Percentiles rank a stretch among this genome's conserved stretches.
phyloP scores from a whole-genome alignment of 805 yeast species.

The Candida gorgasii region DNA sequence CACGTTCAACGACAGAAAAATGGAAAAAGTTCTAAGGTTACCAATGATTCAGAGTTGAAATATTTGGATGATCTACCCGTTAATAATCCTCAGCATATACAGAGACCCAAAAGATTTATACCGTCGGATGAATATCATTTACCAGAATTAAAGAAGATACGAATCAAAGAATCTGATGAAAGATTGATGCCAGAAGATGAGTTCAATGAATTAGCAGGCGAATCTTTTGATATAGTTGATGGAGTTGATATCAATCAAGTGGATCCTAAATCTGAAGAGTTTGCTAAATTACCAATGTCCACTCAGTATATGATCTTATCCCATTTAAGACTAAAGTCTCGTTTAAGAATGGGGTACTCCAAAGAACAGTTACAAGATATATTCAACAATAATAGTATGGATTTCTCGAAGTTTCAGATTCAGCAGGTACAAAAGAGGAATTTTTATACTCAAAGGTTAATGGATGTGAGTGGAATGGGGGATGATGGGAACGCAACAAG shows the following conservation, averaged over 20 bases:
- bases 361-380: constrained; percentile 81
- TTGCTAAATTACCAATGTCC: constrained; percentile 71
- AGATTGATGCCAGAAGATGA: constrained; percentile 77
- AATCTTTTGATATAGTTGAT: constrained; percentile 55
- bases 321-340: constrained; percentile 75
- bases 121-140: constrained; percentile 82
- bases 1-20: constrained; percentile 67
- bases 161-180: constrained; percentile 57
- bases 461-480: constrained; percentile 82
- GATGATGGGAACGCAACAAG: constrained; percentile 49
- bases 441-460: constrained; percentile 80
- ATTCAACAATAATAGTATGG: constrained; percentile 82
- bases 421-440: constrained; percentile 91
- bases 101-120: constrained; percentile 33
- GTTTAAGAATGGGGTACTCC: constrained; percentile 93
- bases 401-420: constrained; percentile 90
- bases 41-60: constrained; percentile 14
- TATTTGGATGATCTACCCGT: constrained; percentile 22
- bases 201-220: constrained; percentile 57
- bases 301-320: constrained; percentile 88
- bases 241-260: constrained; percentile 69
- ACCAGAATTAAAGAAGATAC: constrained; percentile 65
- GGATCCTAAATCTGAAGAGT: constrained; percentile 82
- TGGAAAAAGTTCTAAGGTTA: constrained; percentile 7
- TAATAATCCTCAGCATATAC: constrained; percentile 11